Evolutionary conservation across 352 stramenopile species (phyloP), one percentile per base, ranked within the genome.

Genomic region (Thalassiosira hispida): DNA sequence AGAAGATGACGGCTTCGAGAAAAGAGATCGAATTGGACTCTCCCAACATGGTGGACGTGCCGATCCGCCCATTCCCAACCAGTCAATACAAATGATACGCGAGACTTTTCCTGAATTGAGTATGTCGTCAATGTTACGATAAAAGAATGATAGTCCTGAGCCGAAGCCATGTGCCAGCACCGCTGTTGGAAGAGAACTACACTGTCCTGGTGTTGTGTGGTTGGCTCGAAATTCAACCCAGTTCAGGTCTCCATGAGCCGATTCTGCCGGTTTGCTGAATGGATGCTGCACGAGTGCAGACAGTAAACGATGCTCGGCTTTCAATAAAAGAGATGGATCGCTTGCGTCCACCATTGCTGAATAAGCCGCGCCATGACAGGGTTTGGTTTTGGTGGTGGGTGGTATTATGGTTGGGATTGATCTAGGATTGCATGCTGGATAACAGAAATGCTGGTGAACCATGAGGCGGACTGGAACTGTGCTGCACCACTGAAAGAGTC

Each of bases 81-180:
- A 87, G 27, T 87, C 80, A 14, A 87, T 46, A 14, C 64, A 56
- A 42, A 87, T 51, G 22, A 85, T 76, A 22, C 69, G 57, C 16
- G 42, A 47, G 33, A 79, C 35, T 42, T 78, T 77, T 25, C 75
- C 79, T 46, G 56, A 72, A 22, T 66, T 56, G 11, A 84, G 51
- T 27, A 87, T 57, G n/a, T 69, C 12, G n/a, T 87, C 75, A 63
- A 87, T 65, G 31, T 84, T 87, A 0, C 66, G 47, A 62, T 79
- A 83, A 51, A 83, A 87, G 33, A 83, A 82, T 11, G 55, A 69
- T 22, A 79, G 29, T 22, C 79, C 79, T 16, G 73, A 80, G 9
- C 79, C 79, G 46, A 81, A 87, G 14, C 79, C 79, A 51, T 87
- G 79, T 6, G 79, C 60, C 12, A 87, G 53, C 31, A 87, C 47